Percentiles rank a stretch among this genome's conserved stretches.
Conservation (phyloP, 768 basidiomycete species). For the Auricularia heimuer region DNA sequence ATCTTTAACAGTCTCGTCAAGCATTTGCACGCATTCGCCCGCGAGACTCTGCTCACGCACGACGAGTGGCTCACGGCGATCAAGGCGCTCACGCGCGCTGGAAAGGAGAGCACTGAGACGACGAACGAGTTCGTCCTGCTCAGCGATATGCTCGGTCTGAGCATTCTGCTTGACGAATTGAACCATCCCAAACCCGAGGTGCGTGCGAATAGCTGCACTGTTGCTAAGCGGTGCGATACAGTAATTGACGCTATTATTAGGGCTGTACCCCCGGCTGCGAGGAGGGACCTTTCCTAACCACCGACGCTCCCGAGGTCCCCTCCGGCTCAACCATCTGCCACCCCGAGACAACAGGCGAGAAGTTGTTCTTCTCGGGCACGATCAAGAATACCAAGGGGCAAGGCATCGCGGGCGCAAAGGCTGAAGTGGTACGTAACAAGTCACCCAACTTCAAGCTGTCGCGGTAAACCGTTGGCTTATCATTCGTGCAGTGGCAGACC, state of each 20-base stretch:
- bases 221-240: background rate
- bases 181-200: constrained; percentile 25
- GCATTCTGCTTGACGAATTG: constrained; percentile 28
- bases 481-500: constrained; percentile 27
- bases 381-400: constrained; percentile 27
- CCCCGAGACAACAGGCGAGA: constrained; percentile 21
- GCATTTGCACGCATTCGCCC: constrained; percentile 29
- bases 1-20: constrained; percentile 23
- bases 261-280: constrained; percentile 26
- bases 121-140: constrained; percentile 33
- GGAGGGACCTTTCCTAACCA: constrained; percentile 26
- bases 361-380: constrained; percentile 26
- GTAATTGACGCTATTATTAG: constrained; percentile 3
- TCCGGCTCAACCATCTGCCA: constrained; percentile 20
- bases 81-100: constrained; percentile 28
- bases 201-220: background rate
- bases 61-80: constrained; percentile 29
- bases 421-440: constrained; percentile 22
- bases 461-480: background rate
- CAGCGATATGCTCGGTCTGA: constrained; percentile 29
- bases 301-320: constrained; percentile 21
- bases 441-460: background rate
- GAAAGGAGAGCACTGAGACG: constrained; percentile 29
- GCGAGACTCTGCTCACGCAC: constrained; percentile 28
- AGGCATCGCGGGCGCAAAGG: constrained; percentile 20